Conservation (phyloP, 1,284 basidiomycete species). For the Cutaneotrichosporon spelunceum region DNA sequence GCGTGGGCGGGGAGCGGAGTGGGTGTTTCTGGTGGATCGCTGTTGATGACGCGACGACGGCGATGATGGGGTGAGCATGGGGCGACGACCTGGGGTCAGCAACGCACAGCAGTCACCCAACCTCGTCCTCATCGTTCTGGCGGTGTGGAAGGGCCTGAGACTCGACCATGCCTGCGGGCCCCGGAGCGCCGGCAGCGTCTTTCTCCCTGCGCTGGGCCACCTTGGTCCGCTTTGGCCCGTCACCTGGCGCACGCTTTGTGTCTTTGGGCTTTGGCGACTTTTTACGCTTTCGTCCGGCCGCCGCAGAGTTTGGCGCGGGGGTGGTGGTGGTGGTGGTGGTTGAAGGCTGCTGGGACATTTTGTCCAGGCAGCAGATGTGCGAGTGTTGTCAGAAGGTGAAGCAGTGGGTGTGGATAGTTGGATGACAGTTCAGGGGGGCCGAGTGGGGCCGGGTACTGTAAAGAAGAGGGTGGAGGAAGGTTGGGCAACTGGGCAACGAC, state of each 20-base stretch:
- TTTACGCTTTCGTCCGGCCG: constrained; percentile 1
- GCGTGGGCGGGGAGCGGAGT: not conserved
- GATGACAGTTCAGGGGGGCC: not conserved
- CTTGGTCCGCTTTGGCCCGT: not conserved
- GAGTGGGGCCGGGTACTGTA: not conserved
- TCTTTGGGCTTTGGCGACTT: constrained; percentile 7
- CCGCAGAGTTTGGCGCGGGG: not conserved
- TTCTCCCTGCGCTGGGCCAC: constrained; percentile 3
- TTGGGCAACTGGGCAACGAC: not conserved
- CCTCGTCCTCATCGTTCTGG: not conserved
- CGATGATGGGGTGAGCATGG: not conserved
- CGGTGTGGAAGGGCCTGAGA: not conserved
- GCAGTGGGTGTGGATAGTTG: not conserved
- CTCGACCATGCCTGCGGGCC: not conserved
- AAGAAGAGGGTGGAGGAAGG: too few relatives aligned
- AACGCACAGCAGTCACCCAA: not conserved
- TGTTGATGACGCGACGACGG: not conserved
- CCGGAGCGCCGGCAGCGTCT: not conserved
- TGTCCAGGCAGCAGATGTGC: not conserved
- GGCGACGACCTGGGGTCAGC: constrained; percentile 1
- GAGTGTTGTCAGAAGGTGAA: not conserved
- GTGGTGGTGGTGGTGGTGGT: not conserved
- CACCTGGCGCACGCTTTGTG: not conserved
- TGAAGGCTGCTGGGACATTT: constrained; percentile 4
- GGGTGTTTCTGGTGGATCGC: not conserved